These are phyloP conservation scores for Debaryomyces sp. DNA, from an alignment of 1,139 yeast genomes.

Conservation along the genomic window DNA sequence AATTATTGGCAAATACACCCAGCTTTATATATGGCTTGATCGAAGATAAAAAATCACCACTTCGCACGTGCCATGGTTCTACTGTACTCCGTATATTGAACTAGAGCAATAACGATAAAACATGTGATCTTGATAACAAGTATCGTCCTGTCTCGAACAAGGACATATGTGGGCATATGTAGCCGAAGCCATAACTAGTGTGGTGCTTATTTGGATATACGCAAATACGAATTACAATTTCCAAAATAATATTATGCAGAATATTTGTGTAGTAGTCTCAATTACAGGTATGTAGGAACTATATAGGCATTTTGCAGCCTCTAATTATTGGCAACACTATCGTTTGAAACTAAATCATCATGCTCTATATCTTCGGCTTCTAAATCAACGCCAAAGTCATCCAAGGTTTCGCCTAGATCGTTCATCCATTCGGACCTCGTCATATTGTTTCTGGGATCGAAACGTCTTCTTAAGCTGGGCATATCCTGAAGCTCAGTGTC, in stretches of 20 bases:
- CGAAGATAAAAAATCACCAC: conserved; percentile 12
- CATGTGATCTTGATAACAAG: conserved; percentile 3
- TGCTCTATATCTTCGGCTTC: conserved; percentile 54
- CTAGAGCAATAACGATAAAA: conserved; percentile 3
- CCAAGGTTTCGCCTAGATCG: conserved; percentile 76
- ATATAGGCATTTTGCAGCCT: neutral
- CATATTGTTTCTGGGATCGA: conserved; percentile 30
- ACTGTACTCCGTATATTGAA: neutral
- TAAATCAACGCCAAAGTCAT: conserved; percentile 86
- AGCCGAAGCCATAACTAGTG: neutral
- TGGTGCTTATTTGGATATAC: neutral
- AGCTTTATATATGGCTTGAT: conserved; percentile 3
- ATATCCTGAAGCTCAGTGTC: conserved; percentile 17
- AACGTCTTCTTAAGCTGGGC: conserved; percentile 24
- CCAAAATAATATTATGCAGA: neutral
- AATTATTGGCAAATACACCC: neutral
- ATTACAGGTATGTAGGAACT: neutral
- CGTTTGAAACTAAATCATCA: conserved; percentile 14
- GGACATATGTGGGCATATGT: neutral
- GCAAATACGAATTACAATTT: neutral
- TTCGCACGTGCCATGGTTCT: conserved; percentile 19
- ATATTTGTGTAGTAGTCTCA: neutral
- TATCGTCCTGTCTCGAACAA: neutral
- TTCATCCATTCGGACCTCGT: conserved; percentile 66
- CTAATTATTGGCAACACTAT: neutral